Base-by-base conservation (phyloP, 805 yeast genomes). In the Tetrapisispora taiwanensis region DNA sequence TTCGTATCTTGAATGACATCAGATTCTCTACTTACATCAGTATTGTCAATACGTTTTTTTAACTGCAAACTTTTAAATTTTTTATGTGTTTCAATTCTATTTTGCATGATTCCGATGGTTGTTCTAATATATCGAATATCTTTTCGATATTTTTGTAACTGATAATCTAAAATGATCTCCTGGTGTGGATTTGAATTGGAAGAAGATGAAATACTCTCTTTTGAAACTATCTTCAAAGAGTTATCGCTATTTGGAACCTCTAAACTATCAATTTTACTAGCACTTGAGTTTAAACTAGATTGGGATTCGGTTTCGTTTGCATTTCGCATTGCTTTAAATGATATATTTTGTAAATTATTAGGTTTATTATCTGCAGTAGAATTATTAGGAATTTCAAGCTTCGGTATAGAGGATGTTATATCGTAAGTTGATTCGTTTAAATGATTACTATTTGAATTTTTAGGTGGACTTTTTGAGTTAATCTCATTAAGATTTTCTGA, bases 11-110 rank as follows among this genome's bases (percentile, higher is more conserved):
- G 22, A 34, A 56, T 44, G 7, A 53, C 41, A 22, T 51, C 51
- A 17, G 54, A 47, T 36, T 51, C 50, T 28, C 51, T 44, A 19
- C 49, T 45, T 19, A 53, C 48, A 26, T 49, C 42, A 12, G 49
- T 45, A 31, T 46, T 46, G 7, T 39, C 17, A 30, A 46, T 50
- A 28, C 60, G 50, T 20, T 41, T 48, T 8, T 38, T 31, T 15
- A 56, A 46, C 10, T 55, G 57, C 14, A 52, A 45, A 12, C 39
- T 50, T 38, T 52, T 55, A 22, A 22, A 32, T 18, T 20, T 39
- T 8, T 53, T 51, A 37, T 58, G 53, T 9, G 64, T 58, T 27
- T 45, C 46, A 20, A 59, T 52, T 32, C 63, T 47, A 41, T 57
- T 58, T 36, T 49, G 47, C 55, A 62, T 52, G 14, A 60, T 48